Conservation (phyloP, 441 rosid genomes). For the Metrosideros polymorpha region DNA sequence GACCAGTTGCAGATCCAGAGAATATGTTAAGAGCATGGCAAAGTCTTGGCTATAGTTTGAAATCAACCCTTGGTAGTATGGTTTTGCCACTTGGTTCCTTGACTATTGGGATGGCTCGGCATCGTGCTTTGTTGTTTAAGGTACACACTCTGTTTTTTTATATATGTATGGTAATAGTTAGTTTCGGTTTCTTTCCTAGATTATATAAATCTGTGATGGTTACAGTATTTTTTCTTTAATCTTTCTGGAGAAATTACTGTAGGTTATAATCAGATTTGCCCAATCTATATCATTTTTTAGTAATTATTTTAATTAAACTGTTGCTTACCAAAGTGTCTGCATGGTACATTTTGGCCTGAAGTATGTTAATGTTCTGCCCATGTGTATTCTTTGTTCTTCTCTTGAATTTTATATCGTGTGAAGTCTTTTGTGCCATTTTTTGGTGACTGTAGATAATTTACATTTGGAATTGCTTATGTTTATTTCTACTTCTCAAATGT, state of each 20-base stretch:
- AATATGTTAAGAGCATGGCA: constrained; percentile 66
- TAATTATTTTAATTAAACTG: background rate
- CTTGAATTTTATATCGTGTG: background rate
- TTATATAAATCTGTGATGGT: background rate
- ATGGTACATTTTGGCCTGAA: background rate
- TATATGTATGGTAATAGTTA: background rate
- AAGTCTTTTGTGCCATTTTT: background rate
- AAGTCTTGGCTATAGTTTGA: constrained; percentile 73
- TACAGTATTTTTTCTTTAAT: background rate
- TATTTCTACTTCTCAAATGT: background rate
- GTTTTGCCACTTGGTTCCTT: constrained; percentile 95
- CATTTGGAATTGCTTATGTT: background rate
- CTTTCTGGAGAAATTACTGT: background rate
- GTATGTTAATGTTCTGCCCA: background rate
- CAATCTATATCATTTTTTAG: background rate
- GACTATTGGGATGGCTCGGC: constrained; percentile 94
- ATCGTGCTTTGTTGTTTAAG: constrained; percentile 93
- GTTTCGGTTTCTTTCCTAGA: background rate
- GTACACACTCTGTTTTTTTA: constrained; percentile 19
- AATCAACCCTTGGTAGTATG: constrained; percentile 88
- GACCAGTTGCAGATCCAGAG: constrained; percentile 74
- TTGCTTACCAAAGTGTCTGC: background rate
- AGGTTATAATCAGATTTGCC: background rate
- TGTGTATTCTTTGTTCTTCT: background rate
- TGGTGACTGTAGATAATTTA: background rate